A percentile compares a stretch with the other conserved stretches of the same genome.
Conservation (phyloP, 2,329 filamentous ascomycete species). For the Aspergillus carbonarius region DNA sequence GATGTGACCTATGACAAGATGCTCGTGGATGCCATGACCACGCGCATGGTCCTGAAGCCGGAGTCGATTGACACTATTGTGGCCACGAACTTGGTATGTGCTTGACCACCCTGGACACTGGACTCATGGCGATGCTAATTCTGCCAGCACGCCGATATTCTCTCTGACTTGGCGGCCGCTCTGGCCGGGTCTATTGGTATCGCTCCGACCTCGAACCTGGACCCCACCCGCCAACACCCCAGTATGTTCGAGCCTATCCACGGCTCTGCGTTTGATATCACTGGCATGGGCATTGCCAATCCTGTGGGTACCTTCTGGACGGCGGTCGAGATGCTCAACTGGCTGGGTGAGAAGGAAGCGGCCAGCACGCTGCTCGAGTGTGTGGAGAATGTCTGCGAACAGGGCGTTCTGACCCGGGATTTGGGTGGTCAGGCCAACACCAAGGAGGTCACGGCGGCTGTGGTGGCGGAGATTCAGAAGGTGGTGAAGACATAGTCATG, state of each 20-base stretch:
- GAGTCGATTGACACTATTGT: conserved; percentile 63
- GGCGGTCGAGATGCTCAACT: conserved; percentile 65
- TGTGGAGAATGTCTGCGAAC: conserved; percentile 60
- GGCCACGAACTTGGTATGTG: conserved; percentile 57
- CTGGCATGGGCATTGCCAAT: conserved; percentile 60
- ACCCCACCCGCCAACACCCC: conserved; percentile 61
- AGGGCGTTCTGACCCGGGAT: conserved; percentile 58
- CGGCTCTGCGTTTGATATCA: conserved; percentile 64
- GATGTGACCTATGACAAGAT: conserved; percentile 65
- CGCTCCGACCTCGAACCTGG: conserved; percentile 67
- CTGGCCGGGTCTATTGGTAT: conserved; percentile 71
- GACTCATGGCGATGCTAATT: not conserved
- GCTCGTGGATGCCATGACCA: conserved; percentile 67
- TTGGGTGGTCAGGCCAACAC: conserved; percentile 60
- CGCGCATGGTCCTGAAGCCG: conserved; percentile 62
- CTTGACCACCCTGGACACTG: not conserved
- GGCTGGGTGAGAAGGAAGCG: conserved; percentile 60
- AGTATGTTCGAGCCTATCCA: conserved; percentile 66
- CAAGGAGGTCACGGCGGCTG: conserved; percentile 58
- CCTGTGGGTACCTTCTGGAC: conserved; percentile 69
- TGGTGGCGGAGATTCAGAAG: conserved; percentile 53
- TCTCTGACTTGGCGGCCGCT: conserved; percentile 69
- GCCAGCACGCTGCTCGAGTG: conserved; percentile 58
- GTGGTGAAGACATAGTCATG: conserved; percentile 17
- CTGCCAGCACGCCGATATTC: conserved; percentile 58